Conservation (phyloP, 768 basidiomycete species). For the Trametes meyenii region DNA sequence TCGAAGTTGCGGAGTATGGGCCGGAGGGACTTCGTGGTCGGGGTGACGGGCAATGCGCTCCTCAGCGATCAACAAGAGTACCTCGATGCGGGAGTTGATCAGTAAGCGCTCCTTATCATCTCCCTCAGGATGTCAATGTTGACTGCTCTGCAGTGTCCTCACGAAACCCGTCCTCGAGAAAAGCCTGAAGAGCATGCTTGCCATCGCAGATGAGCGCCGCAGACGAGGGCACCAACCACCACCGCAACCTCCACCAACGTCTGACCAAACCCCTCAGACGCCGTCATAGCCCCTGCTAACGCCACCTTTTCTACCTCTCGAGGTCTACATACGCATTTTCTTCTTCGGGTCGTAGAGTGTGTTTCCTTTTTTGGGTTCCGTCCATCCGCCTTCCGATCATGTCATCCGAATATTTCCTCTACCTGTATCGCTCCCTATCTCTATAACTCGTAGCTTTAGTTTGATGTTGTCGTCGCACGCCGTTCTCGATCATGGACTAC, state of each 20-base stretch:
- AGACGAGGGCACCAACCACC: conserved; percentile 18
- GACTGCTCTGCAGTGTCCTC: conserved; percentile 52
- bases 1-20: conserved; percentile 64
- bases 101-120: conserved; percentile 45
- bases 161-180: conserved; percentile 80
- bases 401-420: background rate
- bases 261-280: background rate
- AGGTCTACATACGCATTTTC: background rate
- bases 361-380: background rate
- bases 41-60: conserved; percentile 54
- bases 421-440: background rate
- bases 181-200: conserved; percentile 45
- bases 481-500: background rate
- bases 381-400: too few species aligned
- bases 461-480: conserved; percentile 1
- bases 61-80: conserved; percentile 74
- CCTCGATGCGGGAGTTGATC: conserved; percentile 72
- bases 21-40: conserved; percentile 78
- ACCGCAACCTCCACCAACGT: conserved; percentile 8
- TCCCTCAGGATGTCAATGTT: background rate
- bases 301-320: background rate
- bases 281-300: background rate
- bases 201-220: conserved; percentile 46
- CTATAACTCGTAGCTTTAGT: conserved; percentile 4
- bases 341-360: background rate